Conservation (phyloP, 176 grass and related monocot genomes). For the Rhipidocladum racemiflorum region DNA sequence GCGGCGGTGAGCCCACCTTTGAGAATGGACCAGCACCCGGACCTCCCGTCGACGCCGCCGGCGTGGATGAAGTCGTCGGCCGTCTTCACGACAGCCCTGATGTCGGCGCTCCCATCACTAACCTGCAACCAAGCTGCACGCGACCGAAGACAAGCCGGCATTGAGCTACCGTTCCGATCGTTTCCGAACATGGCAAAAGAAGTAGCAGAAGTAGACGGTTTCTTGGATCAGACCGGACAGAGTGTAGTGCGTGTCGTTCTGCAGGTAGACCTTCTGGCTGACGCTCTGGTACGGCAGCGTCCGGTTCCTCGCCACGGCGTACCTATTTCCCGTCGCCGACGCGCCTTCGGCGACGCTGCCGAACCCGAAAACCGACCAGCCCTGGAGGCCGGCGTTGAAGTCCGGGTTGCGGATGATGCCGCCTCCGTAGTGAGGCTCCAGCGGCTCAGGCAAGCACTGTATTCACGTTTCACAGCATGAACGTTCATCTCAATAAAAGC, state of each 20-base stretch:
- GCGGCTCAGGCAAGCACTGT: constrained; percentile 80
- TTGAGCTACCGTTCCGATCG: not conserved
- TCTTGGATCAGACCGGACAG: constrained; percentile 52
- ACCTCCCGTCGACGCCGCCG: constrained; percentile 50
- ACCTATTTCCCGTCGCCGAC: constrained; percentile 58
- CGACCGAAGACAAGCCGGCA: not conserved
- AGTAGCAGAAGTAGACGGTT: not conserved
- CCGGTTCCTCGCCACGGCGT: constrained; percentile 36
- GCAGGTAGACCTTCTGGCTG: constrained; percentile 73
- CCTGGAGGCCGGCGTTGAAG: constrained; percentile 49
- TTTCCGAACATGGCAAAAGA: not conserved
- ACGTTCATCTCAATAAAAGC: not conserved
- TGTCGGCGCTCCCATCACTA: constrained; percentile 42
- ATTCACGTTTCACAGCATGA: not conserved
- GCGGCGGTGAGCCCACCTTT: constrained; percentile 78
- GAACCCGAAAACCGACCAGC: constrained; percentile 63
- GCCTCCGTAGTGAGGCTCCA: constrained; percentile 65
- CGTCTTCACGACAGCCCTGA: constrained; percentile 68
- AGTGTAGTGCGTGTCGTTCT: constrained; percentile 65
- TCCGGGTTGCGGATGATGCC: constrained; percentile 77
- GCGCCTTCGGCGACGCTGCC: constrained; percentile 25
- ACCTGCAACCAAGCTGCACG: constrained; percentile 76
- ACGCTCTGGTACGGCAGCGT: constrained; percentile 58
- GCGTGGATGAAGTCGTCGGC: constrained; percentile 44
- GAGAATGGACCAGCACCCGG: constrained; percentile 87